A percentile compares a stretch with the other conserved stretches of the same genome.
Conservation (phyloP, 2,329 filamentous ascomycete species). For the Scolecobasidium constrictum region DNA sequence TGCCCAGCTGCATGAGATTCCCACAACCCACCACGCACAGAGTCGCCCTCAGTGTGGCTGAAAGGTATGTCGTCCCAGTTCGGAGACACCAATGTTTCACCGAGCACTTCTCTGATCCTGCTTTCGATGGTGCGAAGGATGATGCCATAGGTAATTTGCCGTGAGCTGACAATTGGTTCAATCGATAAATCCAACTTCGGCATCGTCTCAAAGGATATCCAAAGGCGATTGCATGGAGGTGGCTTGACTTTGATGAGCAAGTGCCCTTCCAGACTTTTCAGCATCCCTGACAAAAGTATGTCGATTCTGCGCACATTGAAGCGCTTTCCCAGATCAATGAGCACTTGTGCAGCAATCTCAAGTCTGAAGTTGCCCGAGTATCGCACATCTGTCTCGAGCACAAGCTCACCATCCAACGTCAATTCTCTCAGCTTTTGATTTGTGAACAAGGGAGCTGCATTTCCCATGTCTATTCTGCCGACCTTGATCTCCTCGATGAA, state of each 20-base stretch:
- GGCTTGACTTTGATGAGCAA: slow-evolving; percentile 81
- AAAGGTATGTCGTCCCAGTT: slow-evolving; percentile 98
- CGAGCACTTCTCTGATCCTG: slow-evolving; percentile 84
- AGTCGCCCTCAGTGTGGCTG: slow-evolving; percentile 65
- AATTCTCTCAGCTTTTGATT: slow-evolving; percentile 82
- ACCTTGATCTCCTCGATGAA: slow-evolving; percentile 82
- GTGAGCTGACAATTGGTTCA: slow-evolving; percentile 87
- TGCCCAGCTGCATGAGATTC: slow-evolving; percentile 25
- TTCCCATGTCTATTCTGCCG: slow-evolving; percentile 73
- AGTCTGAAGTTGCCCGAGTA: slow-evolving; percentile 85
- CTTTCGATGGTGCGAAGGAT: slow-evolving; percentile 91
- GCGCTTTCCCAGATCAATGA: slow-evolving; percentile 76
- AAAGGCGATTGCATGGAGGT: slow-evolving; percentile 89
- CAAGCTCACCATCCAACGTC: slow-evolving; percentile 82
- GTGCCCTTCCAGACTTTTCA: slow-evolving; percentile 80
- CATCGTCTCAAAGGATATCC: slow-evolving; percentile 89
- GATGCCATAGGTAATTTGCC: slow-evolving; percentile 89
- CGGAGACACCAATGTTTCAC: slow-evolving; percentile 80
- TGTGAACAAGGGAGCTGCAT: slow-evolving; percentile 77
- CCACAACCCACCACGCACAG: slow-evolving; percentile 80
- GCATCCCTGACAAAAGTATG: slow-evolving; percentile 71
- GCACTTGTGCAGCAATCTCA: slow-evolving; percentile 84
- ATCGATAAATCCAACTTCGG: slow-evolving; percentile 91
- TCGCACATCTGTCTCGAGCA: slow-evolving; percentile 74
- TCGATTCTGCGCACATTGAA: slow-evolving; percentile 90